Base-by-base conservation (phyloP, 2,329 filamentous ascomycete species). In the Monilinia polystroma region DNA sequence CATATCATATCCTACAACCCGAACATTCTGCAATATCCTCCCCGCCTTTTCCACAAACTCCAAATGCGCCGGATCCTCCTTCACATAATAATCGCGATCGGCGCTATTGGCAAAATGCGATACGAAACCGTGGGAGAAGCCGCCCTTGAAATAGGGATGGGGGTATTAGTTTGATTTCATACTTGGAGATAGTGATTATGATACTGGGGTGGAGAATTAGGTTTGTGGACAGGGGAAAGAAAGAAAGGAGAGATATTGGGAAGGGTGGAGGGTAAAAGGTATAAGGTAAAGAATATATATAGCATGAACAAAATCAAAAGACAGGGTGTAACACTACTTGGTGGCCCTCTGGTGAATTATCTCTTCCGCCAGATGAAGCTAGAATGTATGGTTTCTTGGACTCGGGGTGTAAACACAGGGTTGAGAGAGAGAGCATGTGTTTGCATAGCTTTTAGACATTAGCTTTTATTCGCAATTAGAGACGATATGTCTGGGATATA, bases 91-190 rank as follows among this genome's bases (percentile, higher is more conserved):
- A 68, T 87, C 82, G 57, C 89, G 80, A 73, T 93, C 89, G 69
- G 85, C 83, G 23, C 80, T 79, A 29, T 76, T 87, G 12, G 83
- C 81, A 67, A 93, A 92, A 71, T 90, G 85, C 29, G 84, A 82
- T 2, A 93, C 83, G 69, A 92, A 92, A 0, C 81, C 87, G 74
- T 93, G 90, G 0, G 87, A 87, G 62, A 89, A 84, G 0, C 84
- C 88, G 59, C 83, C 81, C 88, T 86, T 52, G n/a, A 10, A 32
- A 11, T 16, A 6, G 16, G 52, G 4, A 23, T 45, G 3, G 20
- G 29, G 29, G 29, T 29, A 4, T 64, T 64, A 64, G 63, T 38
- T 35, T 6, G 32, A 4, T 16, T 45, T 45, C 14, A 10, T 18
- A 5, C 4, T 16, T 14, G 11, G 14, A 16, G 18, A 18, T 14